A percentile compares a stretch with the other conserved stretches of the same genome.
Conservation (phyloP, 106 monocot species). For the Narthecium ossifragum region DNA sequence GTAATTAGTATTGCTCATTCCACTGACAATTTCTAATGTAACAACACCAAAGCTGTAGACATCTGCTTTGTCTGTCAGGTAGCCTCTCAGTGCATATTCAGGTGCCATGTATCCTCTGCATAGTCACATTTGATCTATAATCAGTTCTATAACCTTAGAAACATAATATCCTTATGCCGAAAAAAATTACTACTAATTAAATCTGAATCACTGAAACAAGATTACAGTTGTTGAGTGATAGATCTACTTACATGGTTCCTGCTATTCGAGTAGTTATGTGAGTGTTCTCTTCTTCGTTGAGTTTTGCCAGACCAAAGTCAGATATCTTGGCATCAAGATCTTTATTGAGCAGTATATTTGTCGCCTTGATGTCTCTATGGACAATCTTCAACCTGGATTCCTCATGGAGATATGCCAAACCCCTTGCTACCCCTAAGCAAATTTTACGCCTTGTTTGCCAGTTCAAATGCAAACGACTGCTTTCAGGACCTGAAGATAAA, state of each 20-base stretch:
- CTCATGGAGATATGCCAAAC: constrained; percentile 28
- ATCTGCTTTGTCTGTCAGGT: constrained; percentile 29
- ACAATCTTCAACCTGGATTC: constrained; percentile 27
- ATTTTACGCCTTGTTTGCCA: constrained; percentile 28
- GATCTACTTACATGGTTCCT: constrained; percentile 22
- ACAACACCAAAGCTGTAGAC: constrained; percentile 25
- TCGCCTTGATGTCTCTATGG: constrained; percentile 36
- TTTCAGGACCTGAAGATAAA: constrained; percentile 3
- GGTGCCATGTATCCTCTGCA: constrained; percentile 33
- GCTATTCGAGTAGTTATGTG: constrained; percentile 34
- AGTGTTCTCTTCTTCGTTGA: constrained; percentile 10
- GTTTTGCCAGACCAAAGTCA: constrained; percentile 36
- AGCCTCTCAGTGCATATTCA: constrained; percentile 28
- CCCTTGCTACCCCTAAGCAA: constrained; percentile 24
- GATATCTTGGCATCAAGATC: constrained; percentile 34
- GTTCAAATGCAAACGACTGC: constrained; percentile 9
- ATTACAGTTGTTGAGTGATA: too few species aligned
- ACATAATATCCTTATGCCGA: too few species aligned
- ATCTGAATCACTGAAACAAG: too few species aligned
- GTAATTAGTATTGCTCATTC: constrained; percentile 12
- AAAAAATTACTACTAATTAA: too few species aligned
- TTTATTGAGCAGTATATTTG: constrained; percentile 27
- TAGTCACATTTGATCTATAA: not conserved
- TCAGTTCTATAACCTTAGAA: too few species aligned
- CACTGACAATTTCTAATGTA: constrained; percentile 17